Percentiles rank a stretch among this genome's conserved stretches.
These are phyloP conservation scores for Russula emetica DNA, from an alignment of 768 basidiomycete genomes.

Conservation along the genomic window DNA sequence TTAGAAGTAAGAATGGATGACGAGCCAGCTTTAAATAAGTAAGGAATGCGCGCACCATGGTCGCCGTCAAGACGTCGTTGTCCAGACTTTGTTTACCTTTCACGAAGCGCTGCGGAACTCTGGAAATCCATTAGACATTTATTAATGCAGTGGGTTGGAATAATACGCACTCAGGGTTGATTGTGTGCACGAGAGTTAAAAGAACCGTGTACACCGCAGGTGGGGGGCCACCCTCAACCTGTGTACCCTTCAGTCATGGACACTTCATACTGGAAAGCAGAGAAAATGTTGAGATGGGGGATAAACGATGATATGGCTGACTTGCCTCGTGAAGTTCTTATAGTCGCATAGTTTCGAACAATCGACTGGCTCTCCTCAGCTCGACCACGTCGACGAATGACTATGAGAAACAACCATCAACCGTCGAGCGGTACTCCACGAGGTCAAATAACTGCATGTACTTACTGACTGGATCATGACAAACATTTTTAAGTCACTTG, in stretches of 20 bases:
- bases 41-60: constrained; percentile 45
- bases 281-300: background rate
- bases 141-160: constrained; percentile 28
- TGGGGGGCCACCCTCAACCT: constrained; percentile 30
- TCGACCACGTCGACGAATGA: constrained; percentile 51
- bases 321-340: constrained; percentile 51
- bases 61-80: too few species aligned
- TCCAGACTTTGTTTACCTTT: constrained; percentile 57
- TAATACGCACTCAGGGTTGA: constrained; percentile 73
- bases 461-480: too few species aligned
- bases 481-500: background rate
- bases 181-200: constrained; percentile 62
- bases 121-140: constrained; percentile 31
- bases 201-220: constrained; percentile 66
- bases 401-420: constrained; percentile 39
- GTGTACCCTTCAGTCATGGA: constrained; percentile 34
- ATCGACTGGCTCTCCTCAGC: constrained; percentile 48
- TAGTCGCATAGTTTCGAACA: constrained; percentile 63
- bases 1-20: background rate
- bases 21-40: background rate
- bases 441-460: background rate
- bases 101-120: constrained; percentile 58
- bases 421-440: background rate
- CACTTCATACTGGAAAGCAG: constrained; percentile 54
- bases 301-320: background rate